Evolutionary conservation across 345 rosid genomes (phyloP).

Genomic region (Populus nigra): DNA sequence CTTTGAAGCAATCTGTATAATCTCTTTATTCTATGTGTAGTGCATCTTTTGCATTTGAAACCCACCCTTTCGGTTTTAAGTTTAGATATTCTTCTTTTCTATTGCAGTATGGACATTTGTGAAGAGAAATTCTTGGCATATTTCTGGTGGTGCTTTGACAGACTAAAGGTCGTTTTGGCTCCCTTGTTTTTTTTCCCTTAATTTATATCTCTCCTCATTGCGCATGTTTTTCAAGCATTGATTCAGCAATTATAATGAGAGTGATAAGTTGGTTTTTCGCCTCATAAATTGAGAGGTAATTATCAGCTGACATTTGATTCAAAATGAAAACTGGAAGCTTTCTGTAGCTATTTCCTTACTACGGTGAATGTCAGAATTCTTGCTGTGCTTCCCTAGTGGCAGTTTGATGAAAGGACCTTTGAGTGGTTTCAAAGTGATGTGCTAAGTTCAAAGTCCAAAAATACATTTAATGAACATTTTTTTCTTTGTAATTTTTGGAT

Average conservation of each 20-base stretch:
- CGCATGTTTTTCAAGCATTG: neutral
- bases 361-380: neutral
- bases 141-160: conserved; percentile 94
- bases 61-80: neutral
- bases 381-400: neutral
- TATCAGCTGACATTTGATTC: neutral
- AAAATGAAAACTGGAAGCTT: neutral
- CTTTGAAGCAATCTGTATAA: neutral
- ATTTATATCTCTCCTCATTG: neutral
- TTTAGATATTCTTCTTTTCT: conserved; percentile 22
- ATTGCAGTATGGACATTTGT: conserved; percentile 69
- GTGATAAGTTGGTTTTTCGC: neutral
- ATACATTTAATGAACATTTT: neutral
- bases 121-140: conserved; percentile 83
- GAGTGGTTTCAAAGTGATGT: neutral
- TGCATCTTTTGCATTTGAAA: neutral
- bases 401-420: neutral
- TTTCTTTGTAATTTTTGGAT: neutral
- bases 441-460: neutral
- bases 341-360: neutral
- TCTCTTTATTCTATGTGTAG: neutral
- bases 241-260: neutral
- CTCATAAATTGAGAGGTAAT: neutral
- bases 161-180: conserved; percentile 60
- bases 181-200: neutral